These are phyloP conservation scores for Beta corolliflora DNA, from an alignment of 179 eudicot genomes.

Conservation along the genomic window DNA sequence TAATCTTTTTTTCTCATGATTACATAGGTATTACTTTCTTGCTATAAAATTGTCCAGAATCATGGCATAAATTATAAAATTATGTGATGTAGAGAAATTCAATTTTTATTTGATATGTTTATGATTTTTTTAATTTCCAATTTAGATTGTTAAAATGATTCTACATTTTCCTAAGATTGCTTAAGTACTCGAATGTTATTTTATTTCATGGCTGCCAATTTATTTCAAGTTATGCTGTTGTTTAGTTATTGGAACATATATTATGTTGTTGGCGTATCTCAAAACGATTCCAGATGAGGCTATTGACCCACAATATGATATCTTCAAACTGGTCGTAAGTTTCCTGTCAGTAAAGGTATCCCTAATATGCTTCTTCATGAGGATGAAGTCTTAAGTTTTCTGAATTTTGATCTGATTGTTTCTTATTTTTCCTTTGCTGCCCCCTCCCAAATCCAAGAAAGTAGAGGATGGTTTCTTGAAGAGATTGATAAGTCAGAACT, in stretches of 20 bases:
- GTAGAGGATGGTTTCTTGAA: neutral
- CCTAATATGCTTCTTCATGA: slow-evolving; percentile 91
- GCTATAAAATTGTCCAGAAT: too few species aligned
- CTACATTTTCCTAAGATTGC: slow-evolving; percentile 17
- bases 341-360: slow-evolving; percentile 76
- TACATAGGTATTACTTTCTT: too few species aligned
- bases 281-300: slow-evolving; percentile 47
- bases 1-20: too few species aligned
- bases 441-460: neutral
- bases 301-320: slow-evolving; percentile 81
- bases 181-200: slow-evolving; percentile 24
- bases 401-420: neutral
- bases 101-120: too few species aligned
- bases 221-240: too few species aligned
- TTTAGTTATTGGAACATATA: too few species aligned
- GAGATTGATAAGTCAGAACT: neutral
- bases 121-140: neutral
- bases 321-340: slow-evolving; percentile 69
- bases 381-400: slow-evolving; percentile 60
- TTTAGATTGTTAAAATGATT: too few species aligned
- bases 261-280: too few species aligned
- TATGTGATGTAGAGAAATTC: too few species aligned
- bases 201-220: too few species aligned
- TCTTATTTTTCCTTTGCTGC: neutral
- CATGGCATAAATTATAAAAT: too few species aligned